Base-by-base conservation (phyloP, 441 rosid genomes). In the Populus hybrid region DNA sequence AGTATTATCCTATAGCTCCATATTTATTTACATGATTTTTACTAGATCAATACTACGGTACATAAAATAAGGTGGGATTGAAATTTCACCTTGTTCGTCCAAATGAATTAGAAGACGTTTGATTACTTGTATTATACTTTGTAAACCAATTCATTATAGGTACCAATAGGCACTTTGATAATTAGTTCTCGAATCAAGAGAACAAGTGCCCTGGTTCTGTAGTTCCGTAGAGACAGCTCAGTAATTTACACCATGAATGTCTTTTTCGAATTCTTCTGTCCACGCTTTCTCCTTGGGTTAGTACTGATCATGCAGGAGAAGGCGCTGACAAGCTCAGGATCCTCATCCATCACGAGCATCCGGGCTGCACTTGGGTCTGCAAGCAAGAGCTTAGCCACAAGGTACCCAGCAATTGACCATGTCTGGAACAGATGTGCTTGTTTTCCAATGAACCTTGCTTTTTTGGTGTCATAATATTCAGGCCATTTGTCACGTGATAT, bases 361-460 rank as follows among this genome's bases (percentile, higher is more conserved):
- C 80, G 85, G 2, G 89, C 91, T 2, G 85, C 79, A 69, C 35
- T 35, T 9, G 87, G 92, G 69, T 89, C 74, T 0, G 83, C 83
- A 28, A 89, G 85, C 3, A 89, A 76, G 64, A 86, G 82, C 82
- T 88, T 89, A 26, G 91, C 82, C 71, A 88, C 90, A 2, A 89
- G 89, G 72, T 85, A 86, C 10, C 91, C 91, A 3, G 90, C 88
- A 76, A 89, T 87, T 2, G 90, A 86, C 92, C 92, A 89, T 4
- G 92, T 89, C 82, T 89, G 90, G 71, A 38, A 84, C 28, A 87
- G 77, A 12, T 68, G 86, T 0, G 92, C 75, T 66, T 87, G 92
- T 77, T 89, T 89, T 26, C 92, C 90, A 5, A 89, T 83, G 68
- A 87, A 89, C 64, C 85, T 80, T 23, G 75, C 90, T 75, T 59